Evolutionary conservation across 148 eudicot genomes (phyloP).

Genomic region (Silene latifolia): DNA sequence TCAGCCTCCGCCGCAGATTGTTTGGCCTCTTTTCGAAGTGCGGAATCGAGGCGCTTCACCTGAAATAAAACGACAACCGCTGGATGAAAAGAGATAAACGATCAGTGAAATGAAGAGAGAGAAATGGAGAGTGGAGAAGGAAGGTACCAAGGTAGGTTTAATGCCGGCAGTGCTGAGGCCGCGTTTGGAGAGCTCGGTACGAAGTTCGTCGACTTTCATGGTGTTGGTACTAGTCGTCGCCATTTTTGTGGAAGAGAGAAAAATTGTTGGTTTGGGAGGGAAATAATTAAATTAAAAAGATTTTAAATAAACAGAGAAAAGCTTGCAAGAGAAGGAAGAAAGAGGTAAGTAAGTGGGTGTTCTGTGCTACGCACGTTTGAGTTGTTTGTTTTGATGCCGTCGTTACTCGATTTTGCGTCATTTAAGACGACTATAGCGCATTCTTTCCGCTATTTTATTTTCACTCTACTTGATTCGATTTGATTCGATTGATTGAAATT

Average conservation of each 20-base stretch:
- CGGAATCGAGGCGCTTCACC: slow-evolving; percentile 63
- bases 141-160: slow-evolving; percentile 55
- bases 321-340: slow-evolving; percentile 13
- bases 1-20: neutral
- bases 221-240: slow-evolving; percentile 35
- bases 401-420: too few relatives aligned
- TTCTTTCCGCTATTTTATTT: too few relatives aligned
- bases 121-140: neutral
- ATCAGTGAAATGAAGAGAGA: neutral
- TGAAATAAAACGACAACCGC: slow-evolving; percentile 16
- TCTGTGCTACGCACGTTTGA: too few relatives aligned
- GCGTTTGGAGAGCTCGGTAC: slow-evolving; percentile 60
- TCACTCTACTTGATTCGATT: too few relatives aligned
- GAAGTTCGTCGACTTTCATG: slow-evolving; percentile 73
- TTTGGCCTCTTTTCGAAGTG: slow-evolving; percentile 37
- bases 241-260: slow-evolving; percentile 17
- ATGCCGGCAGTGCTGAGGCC: slow-evolving; percentile 66
- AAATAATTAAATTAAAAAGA: neutral
- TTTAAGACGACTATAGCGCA: too few relatives aligned
- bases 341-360: too few relatives aligned
- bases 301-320: neutral
- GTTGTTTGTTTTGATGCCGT: too few relatives aligned
- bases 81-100: neutral
- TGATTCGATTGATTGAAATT: too few relatives aligned
- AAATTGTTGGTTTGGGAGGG: neutral